A percentile compares a stretch with the other conserved stretches of the same genome.
Conservation (phyloP, 2,329 filamentous ascomycete species). For the Colletotrichum sp. region DNA sequence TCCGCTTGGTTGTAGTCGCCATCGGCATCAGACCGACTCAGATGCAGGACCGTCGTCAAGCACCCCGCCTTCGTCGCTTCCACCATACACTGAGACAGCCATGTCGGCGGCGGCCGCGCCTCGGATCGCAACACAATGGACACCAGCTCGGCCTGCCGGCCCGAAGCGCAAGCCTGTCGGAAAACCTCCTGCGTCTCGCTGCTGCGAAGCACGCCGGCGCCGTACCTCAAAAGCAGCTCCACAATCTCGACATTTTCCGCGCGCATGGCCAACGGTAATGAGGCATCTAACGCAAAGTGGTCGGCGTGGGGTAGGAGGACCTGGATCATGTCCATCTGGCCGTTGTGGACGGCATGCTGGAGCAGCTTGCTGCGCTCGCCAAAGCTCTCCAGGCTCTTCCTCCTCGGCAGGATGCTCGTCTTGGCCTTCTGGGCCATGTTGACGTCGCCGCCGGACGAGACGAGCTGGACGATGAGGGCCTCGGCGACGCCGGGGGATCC, state of each 20-base stretch:
- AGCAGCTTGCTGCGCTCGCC: constrained; percentile 55
- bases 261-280: constrained; percentile 54
- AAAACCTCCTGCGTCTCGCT: constrained; percentile 60
- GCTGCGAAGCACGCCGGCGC: constrained; percentile 37
- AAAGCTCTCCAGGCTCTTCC: constrained; percentile 54
- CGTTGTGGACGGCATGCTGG: constrained; percentile 54
- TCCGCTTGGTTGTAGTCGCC: constrained; percentile 56
- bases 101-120: constrained; percentile 45
- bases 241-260: constrained; percentile 46
- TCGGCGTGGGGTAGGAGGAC: constrained; percentile 60
- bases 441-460: constrained; percentile 54
- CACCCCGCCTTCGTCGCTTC: constrained; percentile 56
- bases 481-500: constrained; percentile 62
- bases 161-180: constrained; percentile 52
- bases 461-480: constrained; percentile 55
- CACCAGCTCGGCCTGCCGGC: constrained; percentile 50
- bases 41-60: constrained; percentile 51
- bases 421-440: constrained; percentile 52
- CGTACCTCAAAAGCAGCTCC: constrained; percentile 54
- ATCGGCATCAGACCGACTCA: constrained; percentile 59
- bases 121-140: constrained; percentile 54
- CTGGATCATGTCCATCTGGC: constrained; percentile 57
- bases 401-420: constrained; percentile 50
- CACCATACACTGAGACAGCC: constrained; percentile 55
- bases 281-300: constrained; percentile 51